Evolutionary conservation across 2,329 filamentous ascomycete genomes (phyloP).

Genomic region (Coniochaeta prunicola): DNA sequence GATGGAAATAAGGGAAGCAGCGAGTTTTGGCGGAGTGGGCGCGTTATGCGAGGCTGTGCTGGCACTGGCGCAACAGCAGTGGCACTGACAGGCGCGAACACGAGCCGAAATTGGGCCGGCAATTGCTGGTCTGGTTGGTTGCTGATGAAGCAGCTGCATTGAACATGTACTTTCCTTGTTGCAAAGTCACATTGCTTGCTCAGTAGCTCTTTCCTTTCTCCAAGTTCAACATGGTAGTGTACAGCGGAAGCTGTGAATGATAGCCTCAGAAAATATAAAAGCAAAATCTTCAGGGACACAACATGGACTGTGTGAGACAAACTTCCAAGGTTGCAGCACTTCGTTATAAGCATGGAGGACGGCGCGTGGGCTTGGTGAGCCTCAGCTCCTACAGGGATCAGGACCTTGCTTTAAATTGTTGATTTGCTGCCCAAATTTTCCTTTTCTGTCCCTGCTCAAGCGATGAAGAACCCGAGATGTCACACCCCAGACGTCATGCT

Average conservation of each 20-base stretch:
- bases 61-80: background rate
- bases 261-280: background rate
- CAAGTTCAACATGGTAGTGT: background rate
- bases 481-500: background rate
- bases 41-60: background rate
- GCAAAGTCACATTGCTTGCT: background rate
- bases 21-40: background rate
- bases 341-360: background rate
- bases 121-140: background rate
- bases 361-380: background rate
- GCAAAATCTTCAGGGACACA: background rate
- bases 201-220: background rate
- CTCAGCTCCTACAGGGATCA: background rate
- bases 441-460: background rate
- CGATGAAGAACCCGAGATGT: background rate
- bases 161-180: background rate
- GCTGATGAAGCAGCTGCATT: background rate
- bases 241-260: background rate
- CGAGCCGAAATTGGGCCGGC: background rate
- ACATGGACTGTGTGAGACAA: background rate
- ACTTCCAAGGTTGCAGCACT: no score
- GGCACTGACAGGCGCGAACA: background rate
- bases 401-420: constrained; percentile 1
- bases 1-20: background rate
- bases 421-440: background rate